phyloP scores from a whole-genome alignment of 495 filamentous ascomycete species.

The Amorphotheca resinae region DNA sequence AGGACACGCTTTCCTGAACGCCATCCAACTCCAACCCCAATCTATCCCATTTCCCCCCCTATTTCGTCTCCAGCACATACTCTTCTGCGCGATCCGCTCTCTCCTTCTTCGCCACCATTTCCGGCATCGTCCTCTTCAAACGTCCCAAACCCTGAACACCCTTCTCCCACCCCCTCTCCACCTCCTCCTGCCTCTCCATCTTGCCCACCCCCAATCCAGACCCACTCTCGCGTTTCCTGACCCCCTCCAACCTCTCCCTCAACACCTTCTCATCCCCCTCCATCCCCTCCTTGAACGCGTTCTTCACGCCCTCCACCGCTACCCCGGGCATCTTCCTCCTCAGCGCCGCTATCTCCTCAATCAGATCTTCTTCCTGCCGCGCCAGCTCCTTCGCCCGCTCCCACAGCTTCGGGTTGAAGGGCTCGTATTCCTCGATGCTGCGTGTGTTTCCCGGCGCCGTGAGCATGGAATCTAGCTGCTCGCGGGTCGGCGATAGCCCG shows the following conservation, averaged over 20 bases:
- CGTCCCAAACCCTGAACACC: slow-evolving; percentile 39
- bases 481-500: slow-evolving; percentile 44
- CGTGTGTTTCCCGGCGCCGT: slow-evolving; percentile 26
- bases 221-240: slow-evolving; percentile 15
- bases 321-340: slow-evolving; percentile 52
- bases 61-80: slow-evolving; percentile 25
- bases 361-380: slow-evolving; percentile 59
- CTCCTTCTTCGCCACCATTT: slow-evolving; percentile 66
- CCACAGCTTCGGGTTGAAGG: slow-evolving; percentile 61
- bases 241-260: slow-evolving; percentile 15
- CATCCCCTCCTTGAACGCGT: slow-evolving; percentile 17
- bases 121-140: slow-evolving; percentile 50
- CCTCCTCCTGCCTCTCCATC: slow-evolving; percentile 34
- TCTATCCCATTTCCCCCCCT: neutral
- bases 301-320: slow-evolving; percentile 36
- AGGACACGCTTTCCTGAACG: neutral
- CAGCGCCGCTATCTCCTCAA: slow-evolving; percentile 56
- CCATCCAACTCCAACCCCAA: neutral
- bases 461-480: slow-evolving; percentile 28
- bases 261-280: slow-evolving; percentile 18
- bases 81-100: slow-evolving; percentile 59
- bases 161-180: slow-evolving; percentile 37
- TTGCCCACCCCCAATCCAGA: slow-evolving; percentile 12
- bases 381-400: slow-evolving; percentile 52
- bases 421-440: slow-evolving; percentile 53